Conservation (phyloP, 495 filamentous ascomycete genomes). For the Letharia columbiana region DNA sequence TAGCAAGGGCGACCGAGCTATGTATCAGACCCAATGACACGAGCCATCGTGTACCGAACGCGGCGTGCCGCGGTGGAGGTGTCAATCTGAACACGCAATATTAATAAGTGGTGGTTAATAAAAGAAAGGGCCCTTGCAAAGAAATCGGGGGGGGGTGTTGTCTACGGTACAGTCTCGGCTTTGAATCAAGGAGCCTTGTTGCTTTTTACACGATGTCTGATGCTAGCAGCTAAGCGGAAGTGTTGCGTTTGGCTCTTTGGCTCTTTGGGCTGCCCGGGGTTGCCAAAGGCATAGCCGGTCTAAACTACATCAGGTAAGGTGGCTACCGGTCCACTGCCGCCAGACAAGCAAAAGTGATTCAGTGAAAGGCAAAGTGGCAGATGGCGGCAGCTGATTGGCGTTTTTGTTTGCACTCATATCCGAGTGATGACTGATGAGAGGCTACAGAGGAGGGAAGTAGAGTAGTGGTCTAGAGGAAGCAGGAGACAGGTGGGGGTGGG, state of each 20-base stretch:
- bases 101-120: constrained; percentile 5
- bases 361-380: neutral
- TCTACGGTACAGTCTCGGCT: constrained; percentile 8
- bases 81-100: constrained; percentile 8
- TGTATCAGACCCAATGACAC: constrained; percentile 26
- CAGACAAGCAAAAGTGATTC: constrained; percentile 14
- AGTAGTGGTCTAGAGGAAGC: neutral
- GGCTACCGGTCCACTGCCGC: constrained; percentile 14
- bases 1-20: constrained; percentile 21
- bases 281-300: neutral
- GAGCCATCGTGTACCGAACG: constrained; percentile 19
- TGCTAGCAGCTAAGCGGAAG: constrained; percentile 10
- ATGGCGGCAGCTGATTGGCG: constrained; percentile 1
- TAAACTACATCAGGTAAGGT: constrained; percentile 15
- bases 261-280: too few species aligned
- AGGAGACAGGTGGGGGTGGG: constrained; percentile 13
- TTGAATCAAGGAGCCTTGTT: constrained; percentile 20
- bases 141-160: constrained; percentile 7
- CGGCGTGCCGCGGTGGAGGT: constrained; percentile 19
- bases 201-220: constrained; percentile 11
- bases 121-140: constrained; percentile 5
- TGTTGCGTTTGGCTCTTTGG: constrained; percentile 6
- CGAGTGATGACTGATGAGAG: neutral
- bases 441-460: neutral
- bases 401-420: neutral